Evolutionary conservation across 805 yeast genomes (phyloP).

Genomic region (Suhomyces faveliae): DNA sequence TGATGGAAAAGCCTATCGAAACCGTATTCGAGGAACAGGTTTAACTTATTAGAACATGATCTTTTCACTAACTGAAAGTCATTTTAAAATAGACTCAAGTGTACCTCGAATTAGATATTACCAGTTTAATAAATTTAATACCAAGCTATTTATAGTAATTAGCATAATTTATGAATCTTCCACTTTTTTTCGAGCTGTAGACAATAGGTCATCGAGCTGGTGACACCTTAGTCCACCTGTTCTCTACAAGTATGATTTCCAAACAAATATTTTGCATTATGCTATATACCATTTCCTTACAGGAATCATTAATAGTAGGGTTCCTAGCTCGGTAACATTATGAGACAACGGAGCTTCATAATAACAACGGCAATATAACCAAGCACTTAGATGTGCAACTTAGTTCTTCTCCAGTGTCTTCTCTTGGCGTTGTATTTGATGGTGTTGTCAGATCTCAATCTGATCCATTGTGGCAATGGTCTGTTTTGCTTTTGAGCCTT

Average conservation of each 20-base stretch:
- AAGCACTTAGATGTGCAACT: constrained; percentile 80
- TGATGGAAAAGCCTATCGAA: constrained; percentile 94
- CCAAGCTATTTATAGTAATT: too few species aligned
- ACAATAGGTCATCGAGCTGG: too few species aligned
- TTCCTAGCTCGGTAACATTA: constrained; percentile 6
- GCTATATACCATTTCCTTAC: constrained; percentile 9
- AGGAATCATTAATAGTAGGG: constrained; percentile 4
- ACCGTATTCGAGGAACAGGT: constrained; percentile 86
- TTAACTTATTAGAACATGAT: constrained; percentile 11
- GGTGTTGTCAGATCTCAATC: constrained; percentile 96
- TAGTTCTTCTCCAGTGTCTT: constrained; percentile 99
- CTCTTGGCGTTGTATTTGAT: constrained; percentile 99
- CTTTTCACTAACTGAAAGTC: too few species aligned
- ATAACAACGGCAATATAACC: constrained; percentile 9
- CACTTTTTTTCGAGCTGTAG: too few species aligned
- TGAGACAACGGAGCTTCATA: constrained; percentile 7
- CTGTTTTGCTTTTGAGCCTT: constrained; percentile 99
- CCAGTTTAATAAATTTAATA: too few species aligned
- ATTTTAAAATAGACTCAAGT: too few species aligned
- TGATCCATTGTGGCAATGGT: constrained; percentile 99
- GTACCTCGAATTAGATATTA: too few species aligned
- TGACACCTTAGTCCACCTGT: too few species aligned
- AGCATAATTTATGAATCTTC: too few species aligned
- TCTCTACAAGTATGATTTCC: background rate
- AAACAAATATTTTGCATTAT: constrained; percentile 10